These are phyloP conservation scores for Ilex asprella DNA, from an alignment of 257 asterid genomes.

Conservation along the genomic window DNA sequence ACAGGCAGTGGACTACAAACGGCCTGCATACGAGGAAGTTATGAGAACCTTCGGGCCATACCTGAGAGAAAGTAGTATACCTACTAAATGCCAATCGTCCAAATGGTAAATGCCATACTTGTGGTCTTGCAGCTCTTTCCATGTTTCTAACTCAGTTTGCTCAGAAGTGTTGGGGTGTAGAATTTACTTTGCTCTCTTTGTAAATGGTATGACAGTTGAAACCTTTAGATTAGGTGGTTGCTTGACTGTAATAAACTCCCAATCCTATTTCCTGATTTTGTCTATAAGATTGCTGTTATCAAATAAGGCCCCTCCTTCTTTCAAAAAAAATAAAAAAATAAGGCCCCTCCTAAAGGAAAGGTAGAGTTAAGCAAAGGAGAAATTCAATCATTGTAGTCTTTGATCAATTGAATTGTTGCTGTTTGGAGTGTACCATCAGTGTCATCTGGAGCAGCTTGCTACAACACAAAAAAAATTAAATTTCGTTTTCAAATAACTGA, in stretches of 20 bases:
- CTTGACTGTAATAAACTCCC: neutral
- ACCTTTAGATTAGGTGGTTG: neutral
- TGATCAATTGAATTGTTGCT: too few relatives aligned
- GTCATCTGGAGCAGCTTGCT: too few relatives aligned
- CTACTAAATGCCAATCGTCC: slow-evolving; percentile 69
- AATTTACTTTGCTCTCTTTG: neutral
- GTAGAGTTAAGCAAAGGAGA: too few relatives aligned
- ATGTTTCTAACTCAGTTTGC: neutral
- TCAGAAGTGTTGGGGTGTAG: neutral
- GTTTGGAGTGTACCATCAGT: too few relatives aligned
- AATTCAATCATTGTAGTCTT: too few relatives aligned
- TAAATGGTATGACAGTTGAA: neutral
- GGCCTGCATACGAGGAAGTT: slow-evolving; percentile 92
- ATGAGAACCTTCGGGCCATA: slow-evolving; percentile 53
- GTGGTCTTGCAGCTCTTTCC: slow-evolving; percentile 2
- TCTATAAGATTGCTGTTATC: too few relatives aligned
- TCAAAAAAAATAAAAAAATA: too few relatives aligned
- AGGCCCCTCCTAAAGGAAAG: too few relatives aligned
- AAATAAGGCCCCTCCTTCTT: too few relatives aligned
- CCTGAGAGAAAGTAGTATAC: slow-evolving; percentile 41
- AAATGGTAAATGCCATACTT: slow-evolving; percentile 59
- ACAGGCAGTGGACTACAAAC: slow-evolving; percentile 94
- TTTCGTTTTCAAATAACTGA: too few relatives aligned
- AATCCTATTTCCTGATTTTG: neutral
- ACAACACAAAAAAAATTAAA: too few relatives aligned